Evolutionary conservation across 2,329 filamentous ascomycete species (phyloP).

Genomic region (Colletotrichum falcatum): DNA sequence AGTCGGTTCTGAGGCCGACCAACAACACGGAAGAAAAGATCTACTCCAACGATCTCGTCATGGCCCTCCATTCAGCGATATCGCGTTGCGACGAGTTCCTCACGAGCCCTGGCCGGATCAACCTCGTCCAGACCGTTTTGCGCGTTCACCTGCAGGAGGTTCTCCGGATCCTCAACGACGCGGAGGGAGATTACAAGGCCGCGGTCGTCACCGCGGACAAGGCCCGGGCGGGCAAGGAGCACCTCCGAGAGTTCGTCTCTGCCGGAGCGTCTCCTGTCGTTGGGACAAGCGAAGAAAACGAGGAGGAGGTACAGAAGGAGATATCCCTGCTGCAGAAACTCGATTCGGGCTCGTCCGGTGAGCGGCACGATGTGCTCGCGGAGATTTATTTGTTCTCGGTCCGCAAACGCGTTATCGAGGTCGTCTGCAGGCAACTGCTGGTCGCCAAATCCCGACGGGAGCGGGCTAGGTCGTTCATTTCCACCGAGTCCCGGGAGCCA

Average conservation of each 20-base stretch:
- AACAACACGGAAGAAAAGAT: constrained; percentile 29
- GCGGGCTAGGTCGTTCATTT: constrained; percentile 25
- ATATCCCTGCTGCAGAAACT: constrained; percentile 27
- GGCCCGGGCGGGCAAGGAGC: background rate
- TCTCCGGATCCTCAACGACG: constrained; percentile 58
- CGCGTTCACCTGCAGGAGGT: constrained; percentile 63
- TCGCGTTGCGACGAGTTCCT: constrained; percentile 42
- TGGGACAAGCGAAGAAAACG: background rate
- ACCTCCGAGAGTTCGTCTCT: background rate
- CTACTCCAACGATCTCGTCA: constrained; percentile 29
- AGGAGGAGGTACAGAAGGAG: constrained; percentile 10
- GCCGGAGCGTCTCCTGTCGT: background rate
- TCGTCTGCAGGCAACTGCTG: constrained; percentile 21
- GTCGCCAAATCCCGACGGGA: background rate
- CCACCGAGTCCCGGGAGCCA: constrained; percentile 15
- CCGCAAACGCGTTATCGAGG: constrained; percentile 25
- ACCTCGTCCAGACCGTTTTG: constrained; percentile 57
- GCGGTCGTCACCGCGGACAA: background rate
- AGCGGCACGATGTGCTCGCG: constrained; percentile 26
- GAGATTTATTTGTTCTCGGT: constrained; percentile 30
- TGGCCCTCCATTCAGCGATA: constrained; percentile 15
- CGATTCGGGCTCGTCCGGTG: constrained; percentile 27
- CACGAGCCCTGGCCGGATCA: constrained; percentile 45
- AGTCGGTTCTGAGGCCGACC: constrained; percentile 1
- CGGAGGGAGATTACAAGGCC: constrained; percentile 19